phyloP scores from a whole-genome alignment of 2,329 filamentous ascomycete species.

The Laburnicola sp. region DNA sequence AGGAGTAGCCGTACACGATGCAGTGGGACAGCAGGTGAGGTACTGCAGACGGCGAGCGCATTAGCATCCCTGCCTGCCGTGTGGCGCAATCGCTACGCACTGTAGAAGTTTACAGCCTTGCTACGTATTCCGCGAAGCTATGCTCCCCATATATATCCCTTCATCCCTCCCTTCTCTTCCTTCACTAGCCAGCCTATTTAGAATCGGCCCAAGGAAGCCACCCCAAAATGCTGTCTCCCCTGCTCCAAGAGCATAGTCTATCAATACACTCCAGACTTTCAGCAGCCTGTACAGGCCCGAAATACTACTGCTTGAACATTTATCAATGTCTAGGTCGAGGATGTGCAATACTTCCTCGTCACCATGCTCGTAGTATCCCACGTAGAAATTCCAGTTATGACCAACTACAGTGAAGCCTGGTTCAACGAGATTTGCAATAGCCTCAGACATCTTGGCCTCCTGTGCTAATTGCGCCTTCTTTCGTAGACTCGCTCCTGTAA shows the following conservation, averaged over 20 bases:
- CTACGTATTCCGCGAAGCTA: too few relatives aligned
- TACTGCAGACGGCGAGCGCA: too few relatives aligned
- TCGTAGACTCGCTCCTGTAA: background rate
- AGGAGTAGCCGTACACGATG: too few relatives aligned
- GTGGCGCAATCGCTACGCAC: too few relatives aligned
- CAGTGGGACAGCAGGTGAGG: too few relatives aligned
- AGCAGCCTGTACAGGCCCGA: background rate
- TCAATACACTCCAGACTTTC: background rate
- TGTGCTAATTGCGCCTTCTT: background rate
- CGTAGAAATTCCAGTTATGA: background rate
- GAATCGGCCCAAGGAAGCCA: too few relatives aligned
- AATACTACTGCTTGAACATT: background rate
- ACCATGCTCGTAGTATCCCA: background rate
- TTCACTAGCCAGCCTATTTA: too few relatives aligned
- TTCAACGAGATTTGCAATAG: background rate
- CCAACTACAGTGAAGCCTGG: background rate
- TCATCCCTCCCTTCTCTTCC: too few relatives aligned
- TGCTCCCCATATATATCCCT: too few relatives aligned
- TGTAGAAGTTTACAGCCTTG: too few relatives aligned
- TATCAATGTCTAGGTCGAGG: background rate
- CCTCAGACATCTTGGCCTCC: background rate
- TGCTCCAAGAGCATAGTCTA: background rate
- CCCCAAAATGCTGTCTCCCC: background rate
- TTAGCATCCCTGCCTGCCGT: too few relatives aligned
- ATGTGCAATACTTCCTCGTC: background rate